Conservation (phyloP, 345 rosid genomes). For the Gossypium australe region DNA sequence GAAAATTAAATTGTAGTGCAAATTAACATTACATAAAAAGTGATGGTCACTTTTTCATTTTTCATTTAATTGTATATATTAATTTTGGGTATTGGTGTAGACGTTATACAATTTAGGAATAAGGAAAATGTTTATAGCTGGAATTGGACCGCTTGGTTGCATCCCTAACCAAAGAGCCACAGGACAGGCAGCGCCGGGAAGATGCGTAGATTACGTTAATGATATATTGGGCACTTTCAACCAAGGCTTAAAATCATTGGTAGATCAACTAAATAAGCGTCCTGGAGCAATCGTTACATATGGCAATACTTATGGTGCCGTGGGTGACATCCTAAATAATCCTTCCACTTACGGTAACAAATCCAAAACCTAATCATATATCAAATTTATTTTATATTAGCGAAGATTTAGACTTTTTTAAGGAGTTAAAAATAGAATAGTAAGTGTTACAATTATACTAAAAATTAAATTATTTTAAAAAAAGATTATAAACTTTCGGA, state of each 20-base stretch:
- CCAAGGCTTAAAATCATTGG: slow-evolving; percentile 55
- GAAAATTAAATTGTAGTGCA: too few relatives aligned
- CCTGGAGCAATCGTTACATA: slow-evolving; percentile 50
- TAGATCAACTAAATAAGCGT: slow-evolving; percentile 54
- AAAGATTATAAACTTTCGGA: too few relatives aligned
- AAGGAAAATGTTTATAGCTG: slow-evolving; percentile 60
- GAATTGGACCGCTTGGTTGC: slow-evolving; percentile 77
- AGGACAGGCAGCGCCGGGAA: slow-evolving; percentile 37
- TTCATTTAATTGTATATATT: not conserved
- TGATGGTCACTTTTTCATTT: not conserved
- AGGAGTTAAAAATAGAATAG: too few relatives aligned
- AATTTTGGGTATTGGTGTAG: slow-evolving; percentile 20
- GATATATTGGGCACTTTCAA: slow-evolving; percentile 64
- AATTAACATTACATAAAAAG: not conserved
- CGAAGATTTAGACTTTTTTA: too few relatives aligned
- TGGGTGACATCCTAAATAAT: slow-evolving; percentile 68
- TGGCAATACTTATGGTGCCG: slow-evolving; percentile 54
- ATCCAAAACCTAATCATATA: not conserved
- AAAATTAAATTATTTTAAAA: too few relatives aligned
- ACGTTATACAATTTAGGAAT: slow-evolving; percentile 66
- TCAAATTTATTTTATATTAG: too few relatives aligned
- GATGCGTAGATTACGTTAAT: slow-evolving; percentile 67
- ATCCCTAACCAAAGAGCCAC: slow-evolving; percentile 67
- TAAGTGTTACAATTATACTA: too few relatives aligned
- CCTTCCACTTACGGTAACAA: slow-evolving; percentile 53